Base-by-base conservation (phyloP, 2,329 filamentous ascomycete species). In the Ascosphaera pollenicola region DNA sequence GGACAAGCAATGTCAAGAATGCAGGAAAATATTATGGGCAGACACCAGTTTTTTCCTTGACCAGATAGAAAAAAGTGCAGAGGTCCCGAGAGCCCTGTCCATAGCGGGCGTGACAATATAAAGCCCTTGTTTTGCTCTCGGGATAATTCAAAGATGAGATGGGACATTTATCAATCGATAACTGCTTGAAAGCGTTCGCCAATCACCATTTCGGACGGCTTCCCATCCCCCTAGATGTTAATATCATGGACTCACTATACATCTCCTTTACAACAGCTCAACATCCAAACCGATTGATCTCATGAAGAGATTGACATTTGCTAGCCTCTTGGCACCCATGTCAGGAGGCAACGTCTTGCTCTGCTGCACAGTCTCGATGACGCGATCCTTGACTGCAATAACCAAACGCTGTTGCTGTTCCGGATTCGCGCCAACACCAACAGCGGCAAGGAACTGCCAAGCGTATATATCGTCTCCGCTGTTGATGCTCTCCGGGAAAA, bases 251-350 rank as follows among this genome's bases (percentile, higher is more conserved):
- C n/a, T 5, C n/a, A 13, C 5, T 13, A 13, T n/a, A 32, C 30
- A 13, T 10, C 30, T 3, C 30, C 4, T 15, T n/a, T 15, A 32
- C 45, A 77, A 64, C 49, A 76, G 57, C 47, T 94, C 89, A 38
- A 98, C 89, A 62, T 98, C 89, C 54, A 98, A 68, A n/a, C 89
- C 89, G 58, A 98, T 94, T 41, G 87, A 89, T 52, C 84, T 78
- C 85, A 98, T 94, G 58, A 98, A 98, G 41, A 98, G 63, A 55
- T 98, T 98, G 48, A 98, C 89, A 53, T 93, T 93, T 42, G 78
- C 77, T 42, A 93, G 65, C 43, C 87, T 76, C 54, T 82, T 75
- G 43, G 74, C 74, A 10, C 80, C 76, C 74, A 95, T 82, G 41
- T 89, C 79, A 13, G 76, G 69, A 15, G 89, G 87, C 26, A 98